Conservation (phyloP, 2,329 filamentous ascomycete genomes). For the Colletotrichum phormii region DNA sequence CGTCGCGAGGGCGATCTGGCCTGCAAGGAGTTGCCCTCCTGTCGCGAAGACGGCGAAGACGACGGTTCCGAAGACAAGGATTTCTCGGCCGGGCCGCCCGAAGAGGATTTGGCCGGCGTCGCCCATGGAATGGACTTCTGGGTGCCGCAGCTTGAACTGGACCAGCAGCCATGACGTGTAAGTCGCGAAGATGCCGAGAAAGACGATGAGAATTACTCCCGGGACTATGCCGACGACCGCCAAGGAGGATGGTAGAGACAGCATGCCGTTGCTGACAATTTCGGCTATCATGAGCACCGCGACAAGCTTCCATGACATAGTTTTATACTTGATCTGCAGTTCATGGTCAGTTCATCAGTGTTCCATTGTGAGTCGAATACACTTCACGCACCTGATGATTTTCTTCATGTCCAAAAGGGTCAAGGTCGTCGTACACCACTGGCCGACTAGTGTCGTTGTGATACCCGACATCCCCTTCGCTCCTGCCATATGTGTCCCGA, state of each 20-base stretch:
- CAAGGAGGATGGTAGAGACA: conserved; percentile 62
- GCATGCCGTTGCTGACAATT: conserved; percentile 66
- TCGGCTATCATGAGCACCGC: conserved; percentile 67
- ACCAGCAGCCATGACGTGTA: conserved; percentile 62
- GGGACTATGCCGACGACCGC: conserved; percentile 62
- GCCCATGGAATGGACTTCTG: conserved; percentile 62
- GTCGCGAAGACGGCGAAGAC: conserved; percentile 64
- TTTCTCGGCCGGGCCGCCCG: conserved; percentile 61
- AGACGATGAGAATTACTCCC: conserved; percentile 55
- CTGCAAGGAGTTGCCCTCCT: conserved; percentile 62
- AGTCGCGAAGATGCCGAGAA: conserved; percentile 55
- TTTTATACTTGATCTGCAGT: conserved; percentile 62
- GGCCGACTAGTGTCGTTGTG: not conserved
- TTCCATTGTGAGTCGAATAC: too few species aligned
- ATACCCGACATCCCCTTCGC: not conserved
- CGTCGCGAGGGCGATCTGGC: conserved; percentile 59
- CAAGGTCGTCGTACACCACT: conserved; percentile 30
- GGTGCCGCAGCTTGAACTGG: conserved; percentile 60
- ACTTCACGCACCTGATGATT: conserved; percentile 10
- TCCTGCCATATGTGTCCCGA: not conserved
- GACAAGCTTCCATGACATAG: conserved; percentile 62
- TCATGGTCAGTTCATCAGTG: not conserved
- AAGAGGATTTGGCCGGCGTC: conserved; percentile 63
- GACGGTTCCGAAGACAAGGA: conserved; percentile 61
- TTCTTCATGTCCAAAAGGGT: conserved; percentile 35